Percentiles rank a stretch among this genome's conserved stretches.
Conservation (phyloP, 2,329 filamentous ascomycete genomes). For the Aspergillus thermomutatus region DNA sequence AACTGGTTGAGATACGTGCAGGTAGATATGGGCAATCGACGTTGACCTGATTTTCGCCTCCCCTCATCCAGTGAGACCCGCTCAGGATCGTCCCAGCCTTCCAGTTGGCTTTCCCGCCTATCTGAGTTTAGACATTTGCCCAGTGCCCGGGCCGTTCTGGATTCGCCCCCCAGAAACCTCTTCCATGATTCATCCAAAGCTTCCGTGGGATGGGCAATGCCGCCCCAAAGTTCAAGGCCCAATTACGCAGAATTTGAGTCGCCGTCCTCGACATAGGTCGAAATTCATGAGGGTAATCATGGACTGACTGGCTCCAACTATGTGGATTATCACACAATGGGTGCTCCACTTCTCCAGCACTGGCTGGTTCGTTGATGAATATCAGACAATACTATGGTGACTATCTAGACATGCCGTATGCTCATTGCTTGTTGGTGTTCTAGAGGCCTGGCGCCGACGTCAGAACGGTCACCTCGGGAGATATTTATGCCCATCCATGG, state of each 20-base stretch:
- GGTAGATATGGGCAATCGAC: too few species aligned
- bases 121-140: neutral
- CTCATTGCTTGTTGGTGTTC: neutral
- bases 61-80: slow-evolving; percentile 4
- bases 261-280: neutral
- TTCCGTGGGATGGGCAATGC: neutral
- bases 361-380: neutral
- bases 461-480: slow-evolving; percentile 8
- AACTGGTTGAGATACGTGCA: neutral
- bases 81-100: slow-evolving; percentile 1
- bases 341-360: slow-evolving; percentile 8
- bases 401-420: neutral
- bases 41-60: neutral
- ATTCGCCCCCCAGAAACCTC: neutral
- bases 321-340: slow-evolving; percentile 1
- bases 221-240: neutral
- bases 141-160: neutral
- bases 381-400: neutral
- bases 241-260: slow-evolving; percentile 1
- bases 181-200: slow-evolving; percentile 5
- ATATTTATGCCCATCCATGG: neutral
- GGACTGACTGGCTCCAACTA: neutral
- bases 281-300: neutral
- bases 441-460: slow-evolving; percentile 7
- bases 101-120: neutral